A percentile compares a stretch with the other conserved stretches of the same genome.
Conservation (phyloP, 2,329 filamentous ascomycete species). For the Fusarium sp. region DNA sequence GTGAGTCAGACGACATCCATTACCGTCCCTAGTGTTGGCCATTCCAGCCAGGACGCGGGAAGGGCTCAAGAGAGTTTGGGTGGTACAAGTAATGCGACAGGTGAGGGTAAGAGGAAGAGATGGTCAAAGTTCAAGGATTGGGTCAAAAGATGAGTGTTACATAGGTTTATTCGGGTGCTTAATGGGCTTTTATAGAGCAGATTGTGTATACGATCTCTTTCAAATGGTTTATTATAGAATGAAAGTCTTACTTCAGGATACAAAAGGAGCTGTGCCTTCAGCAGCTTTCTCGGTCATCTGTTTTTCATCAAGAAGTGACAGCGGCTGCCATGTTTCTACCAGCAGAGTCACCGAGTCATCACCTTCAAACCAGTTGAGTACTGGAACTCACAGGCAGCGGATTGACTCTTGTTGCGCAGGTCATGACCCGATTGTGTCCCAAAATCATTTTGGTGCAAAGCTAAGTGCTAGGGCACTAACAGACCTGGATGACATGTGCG, state of each 20-base stretch:
- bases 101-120: not conserved
- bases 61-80: not conserved
- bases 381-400: not conserved
- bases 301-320: too few species aligned
- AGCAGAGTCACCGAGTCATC: not conserved
- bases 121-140: not conserved
- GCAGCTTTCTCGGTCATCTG: too few species aligned
- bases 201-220: rapidly evolving
- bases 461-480: not conserved
- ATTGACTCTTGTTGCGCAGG: rapidly evolving
- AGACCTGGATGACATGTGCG: rapidly evolving
- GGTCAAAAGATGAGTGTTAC: not conserved
- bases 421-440: not conserved
- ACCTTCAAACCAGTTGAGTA: rapidly evolving
- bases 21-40: not conserved
- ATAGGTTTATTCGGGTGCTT: rapidly evolving
- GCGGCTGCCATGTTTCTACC: too few species aligned
- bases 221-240: rapidly evolving
- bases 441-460: not conserved
- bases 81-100: rapidly evolving
- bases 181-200: rapidly evolving
- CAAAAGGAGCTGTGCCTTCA: too few species aligned
- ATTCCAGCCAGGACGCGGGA: not conserved
- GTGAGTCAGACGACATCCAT: not conserved
- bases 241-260: too few species aligned